These are phyloP conservation scores for Populus pruinosa DNA, from an alignment of 345 rosid species.

Conservation along the genomic window DNA sequence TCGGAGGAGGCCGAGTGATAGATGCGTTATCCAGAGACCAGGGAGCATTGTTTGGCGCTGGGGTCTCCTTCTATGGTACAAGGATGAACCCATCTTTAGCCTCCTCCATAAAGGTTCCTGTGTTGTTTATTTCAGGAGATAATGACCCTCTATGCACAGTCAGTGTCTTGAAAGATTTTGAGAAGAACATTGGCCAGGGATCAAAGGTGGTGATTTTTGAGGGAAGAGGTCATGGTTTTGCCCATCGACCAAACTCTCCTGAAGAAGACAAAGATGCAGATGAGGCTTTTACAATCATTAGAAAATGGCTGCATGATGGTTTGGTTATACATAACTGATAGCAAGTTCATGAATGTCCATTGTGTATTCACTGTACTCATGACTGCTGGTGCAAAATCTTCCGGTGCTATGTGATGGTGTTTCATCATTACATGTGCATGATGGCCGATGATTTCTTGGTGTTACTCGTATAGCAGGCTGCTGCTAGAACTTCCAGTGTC, in stretches of 20 bases:
- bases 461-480: neutral
- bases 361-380: neutral
- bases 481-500: neutral
- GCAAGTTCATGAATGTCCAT: neutral
- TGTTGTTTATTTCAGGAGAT: constrained; percentile 72
- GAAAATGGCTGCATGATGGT: constrained; percentile 65
- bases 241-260: constrained; percentile 60
- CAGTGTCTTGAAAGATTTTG: constrained; percentile 36
- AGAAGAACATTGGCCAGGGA: constrained; percentile 43
- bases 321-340: constrained; percentile 28
- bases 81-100: constrained; percentile 53
- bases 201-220: constrained; percentile 55
- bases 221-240: constrained; percentile 79
- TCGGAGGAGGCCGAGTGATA: constrained; percentile 72
- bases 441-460: too few relatives aligned
- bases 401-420: too few relatives aligned
- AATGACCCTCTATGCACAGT: constrained; percentile 64
- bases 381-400: too few relatives aligned
- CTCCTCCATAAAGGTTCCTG: constrained; percentile 53
- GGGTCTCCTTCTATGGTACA: constrained; percentile 81
- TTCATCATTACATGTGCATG: too few relatives aligned
- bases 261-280: constrained; percentile 86
- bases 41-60: constrained; percentile 49
- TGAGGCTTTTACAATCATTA: constrained; percentile 54
- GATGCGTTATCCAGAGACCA: constrained; percentile 59